Evolutionary conservation across 2,329 filamentous ascomycete genomes (phyloP).

Genomic region (Pseudocercospora fuligena): DNA sequence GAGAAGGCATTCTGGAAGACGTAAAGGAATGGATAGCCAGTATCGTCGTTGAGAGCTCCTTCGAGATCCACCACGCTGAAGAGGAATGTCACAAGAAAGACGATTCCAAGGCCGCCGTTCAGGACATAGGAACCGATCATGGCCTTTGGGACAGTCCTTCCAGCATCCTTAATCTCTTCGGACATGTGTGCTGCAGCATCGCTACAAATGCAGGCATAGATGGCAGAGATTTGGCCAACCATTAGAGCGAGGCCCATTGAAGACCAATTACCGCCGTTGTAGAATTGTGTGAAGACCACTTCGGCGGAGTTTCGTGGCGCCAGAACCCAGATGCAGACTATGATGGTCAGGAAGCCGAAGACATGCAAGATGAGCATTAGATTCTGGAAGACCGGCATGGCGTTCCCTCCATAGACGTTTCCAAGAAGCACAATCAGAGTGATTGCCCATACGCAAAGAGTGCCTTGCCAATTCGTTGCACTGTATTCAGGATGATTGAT

Average conservation of each 20-base stretch:
- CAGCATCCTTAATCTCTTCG: constrained; percentile 39
- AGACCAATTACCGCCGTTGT: constrained; percentile 47
- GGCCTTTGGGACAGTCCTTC: constrained; percentile 36
- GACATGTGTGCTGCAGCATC: constrained; percentile 36
- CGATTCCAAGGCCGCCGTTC: constrained; percentile 45
- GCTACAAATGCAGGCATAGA: constrained; percentile 32
- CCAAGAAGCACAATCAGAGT: constrained; percentile 49
- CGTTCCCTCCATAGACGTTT: constrained; percentile 44
- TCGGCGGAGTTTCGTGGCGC: constrained; percentile 34
- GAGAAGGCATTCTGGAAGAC: constrained; percentile 41
- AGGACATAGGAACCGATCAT: constrained; percentile 36
- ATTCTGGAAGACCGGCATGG: constrained; percentile 47
- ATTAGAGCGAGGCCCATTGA: constrained; percentile 38
- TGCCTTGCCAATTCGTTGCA: constrained; percentile 54
- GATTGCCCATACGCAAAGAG: constrained; percentile 54
- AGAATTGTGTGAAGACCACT: constrained; percentile 45
- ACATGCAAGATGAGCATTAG: constrained; percentile 46
- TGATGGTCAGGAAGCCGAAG: constrained; percentile 43
- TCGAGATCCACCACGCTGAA: constrained; percentile 43
- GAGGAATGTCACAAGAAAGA: constrained; percentile 37
- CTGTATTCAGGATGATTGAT: constrained; percentile 50
- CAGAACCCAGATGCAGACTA: constrained; percentile 37
- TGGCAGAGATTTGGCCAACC: constrained; percentile 40
- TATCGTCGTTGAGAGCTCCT: constrained; percentile 31
- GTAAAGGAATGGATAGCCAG: constrained; percentile 44